phyloP scores from a whole-genome alignment of 2,329 filamentous ascomycete genomes.

The Endoconidiophora polonica region DNA sequence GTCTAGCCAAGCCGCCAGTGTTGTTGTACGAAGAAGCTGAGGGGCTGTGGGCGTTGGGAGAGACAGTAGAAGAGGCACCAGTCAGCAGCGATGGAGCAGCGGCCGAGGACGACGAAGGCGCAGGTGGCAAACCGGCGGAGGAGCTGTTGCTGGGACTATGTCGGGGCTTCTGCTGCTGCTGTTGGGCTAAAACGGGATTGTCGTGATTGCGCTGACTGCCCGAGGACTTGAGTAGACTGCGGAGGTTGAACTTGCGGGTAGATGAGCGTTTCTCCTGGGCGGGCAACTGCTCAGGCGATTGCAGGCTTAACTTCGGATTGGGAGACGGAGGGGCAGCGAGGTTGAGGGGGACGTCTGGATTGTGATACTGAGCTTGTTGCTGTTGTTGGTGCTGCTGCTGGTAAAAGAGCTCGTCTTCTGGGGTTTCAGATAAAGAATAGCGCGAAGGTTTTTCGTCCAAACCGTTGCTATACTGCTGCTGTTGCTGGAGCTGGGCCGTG shows the following conservation, averaged over 20 bases:
- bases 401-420: not conserved
- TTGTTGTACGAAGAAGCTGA: conserved; percentile 28
- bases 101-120: conserved; percentile 16
- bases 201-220: conserved; percentile 8
- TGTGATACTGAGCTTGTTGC: conserved; percentile 10
- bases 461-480: conserved; percentile 10
- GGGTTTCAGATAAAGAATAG: conserved; percentile 8
- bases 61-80: not conserved
- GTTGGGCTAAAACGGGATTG: conserved; percentile 3
- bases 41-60: not conserved
- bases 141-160: conserved; percentile 3
- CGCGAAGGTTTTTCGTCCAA: conserved; percentile 14
- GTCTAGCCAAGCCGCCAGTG: conserved; percentile 31
- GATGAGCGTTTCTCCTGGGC: conserved; percentile 9
- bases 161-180: not conserved
- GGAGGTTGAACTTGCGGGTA: conserved; percentile 4
- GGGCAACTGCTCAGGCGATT: not conserved
- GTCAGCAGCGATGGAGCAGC: conserved; percentile 11
- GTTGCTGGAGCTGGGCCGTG: conserved; percentile 13
- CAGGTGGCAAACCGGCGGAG: conserved; percentile 11
- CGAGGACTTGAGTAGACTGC: conserved; percentile 5
- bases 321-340: not conserved
- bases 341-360: not conserved
- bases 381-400: conserved; percentile 14
- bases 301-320: not conserved